Evolutionary conservation across 2,329 filamentous ascomycete species (phyloP).

Genomic region (Diplodia sapinea): DNA sequence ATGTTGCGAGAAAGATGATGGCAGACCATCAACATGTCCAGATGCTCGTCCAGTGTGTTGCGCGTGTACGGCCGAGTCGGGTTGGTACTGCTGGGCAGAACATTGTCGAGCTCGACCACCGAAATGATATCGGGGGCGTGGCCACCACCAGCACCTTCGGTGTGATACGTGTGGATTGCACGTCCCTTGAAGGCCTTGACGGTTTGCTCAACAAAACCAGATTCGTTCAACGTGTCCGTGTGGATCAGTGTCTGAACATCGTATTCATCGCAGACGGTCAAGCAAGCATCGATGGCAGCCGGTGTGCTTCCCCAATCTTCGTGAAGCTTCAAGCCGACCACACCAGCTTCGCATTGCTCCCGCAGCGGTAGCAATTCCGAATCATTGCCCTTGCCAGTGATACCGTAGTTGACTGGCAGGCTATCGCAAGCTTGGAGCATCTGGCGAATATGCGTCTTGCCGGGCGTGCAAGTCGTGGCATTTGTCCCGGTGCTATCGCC

Average conservation of each 20-base stretch:
- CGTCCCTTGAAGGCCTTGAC: constrained; percentile 83
- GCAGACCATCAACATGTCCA: constrained; percentile 99
- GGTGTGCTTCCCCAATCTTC: constrained; percentile 96
- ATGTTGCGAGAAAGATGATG: constrained; percentile 93
- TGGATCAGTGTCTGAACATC: constrained; percentile 91
- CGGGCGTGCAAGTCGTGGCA: constrained; percentile 92
- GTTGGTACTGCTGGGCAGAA: constrained; percentile 89
- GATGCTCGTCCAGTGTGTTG: constrained; percentile 94
- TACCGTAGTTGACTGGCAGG: constrained; percentile 84
- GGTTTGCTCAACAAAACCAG: constrained; percentile 93
- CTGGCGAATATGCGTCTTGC: constrained; percentile 78
- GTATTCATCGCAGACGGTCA: constrained; percentile 80
- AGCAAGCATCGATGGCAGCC: constrained; percentile 86
- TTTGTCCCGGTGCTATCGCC: constrained; percentile 75
- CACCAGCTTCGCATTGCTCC: constrained; percentile 82
- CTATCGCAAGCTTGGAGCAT: constrained; percentile 89
- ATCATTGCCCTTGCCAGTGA: constrained; percentile 95
- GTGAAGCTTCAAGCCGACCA: constrained; percentile 89
- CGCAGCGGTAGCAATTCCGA: constrained; percentile 70
- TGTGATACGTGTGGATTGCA: constrained; percentile 96
- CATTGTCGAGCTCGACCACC: constrained; percentile 86
- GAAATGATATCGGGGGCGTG: constrained; percentile 96
- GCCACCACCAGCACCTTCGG: constrained; percentile 91
- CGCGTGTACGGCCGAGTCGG: constrained; percentile 87
- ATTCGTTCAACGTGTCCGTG: constrained; percentile 95